phyloP scores from a whole-genome alignment of 306 rosid species.

The Mucuna pruriens region DNA sequence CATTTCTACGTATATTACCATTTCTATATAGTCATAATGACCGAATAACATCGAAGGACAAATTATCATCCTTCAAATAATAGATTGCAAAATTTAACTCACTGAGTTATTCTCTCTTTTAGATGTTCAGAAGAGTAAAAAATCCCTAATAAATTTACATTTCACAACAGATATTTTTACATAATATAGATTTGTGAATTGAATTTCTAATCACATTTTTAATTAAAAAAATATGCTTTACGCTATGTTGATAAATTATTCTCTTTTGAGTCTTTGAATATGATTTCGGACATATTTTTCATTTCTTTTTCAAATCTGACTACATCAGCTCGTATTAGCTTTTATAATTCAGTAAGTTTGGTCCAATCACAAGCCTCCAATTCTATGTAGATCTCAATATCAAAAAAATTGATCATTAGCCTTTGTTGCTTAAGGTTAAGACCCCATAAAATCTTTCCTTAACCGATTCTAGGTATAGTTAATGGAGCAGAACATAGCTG shows the following conservation, averaged over 20 bases:
- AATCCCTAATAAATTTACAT: no score
- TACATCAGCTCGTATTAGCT: not conserved
- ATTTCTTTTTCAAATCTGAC: not conserved
- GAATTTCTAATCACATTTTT: no score
- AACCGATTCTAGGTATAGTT: not conserved
- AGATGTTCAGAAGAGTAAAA: no score
- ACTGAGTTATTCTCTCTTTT: not conserved
- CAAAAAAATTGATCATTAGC: not conserved
- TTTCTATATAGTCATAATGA: no score
- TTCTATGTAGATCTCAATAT: not conserved
- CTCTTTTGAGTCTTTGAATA: not conserved
- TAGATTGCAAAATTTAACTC: not conserved
- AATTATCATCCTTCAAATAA: not conserved
- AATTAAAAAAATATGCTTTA: no score
- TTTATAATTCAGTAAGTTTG: not conserved
- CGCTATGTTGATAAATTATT: no score
- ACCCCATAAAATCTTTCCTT: not conserved
- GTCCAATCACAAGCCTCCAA: not conserved
- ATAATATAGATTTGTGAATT: no score
- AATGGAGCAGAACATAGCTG: not conserved
- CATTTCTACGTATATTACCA: no score
- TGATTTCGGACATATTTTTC: not conserved
- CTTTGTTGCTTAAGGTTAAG: not conserved
- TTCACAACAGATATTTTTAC: no score
- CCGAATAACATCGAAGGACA: no score